Base-by-base conservation (phyloP, 2,329 filamentous ascomycete species). In the Trichoderma sp. region DNA sequence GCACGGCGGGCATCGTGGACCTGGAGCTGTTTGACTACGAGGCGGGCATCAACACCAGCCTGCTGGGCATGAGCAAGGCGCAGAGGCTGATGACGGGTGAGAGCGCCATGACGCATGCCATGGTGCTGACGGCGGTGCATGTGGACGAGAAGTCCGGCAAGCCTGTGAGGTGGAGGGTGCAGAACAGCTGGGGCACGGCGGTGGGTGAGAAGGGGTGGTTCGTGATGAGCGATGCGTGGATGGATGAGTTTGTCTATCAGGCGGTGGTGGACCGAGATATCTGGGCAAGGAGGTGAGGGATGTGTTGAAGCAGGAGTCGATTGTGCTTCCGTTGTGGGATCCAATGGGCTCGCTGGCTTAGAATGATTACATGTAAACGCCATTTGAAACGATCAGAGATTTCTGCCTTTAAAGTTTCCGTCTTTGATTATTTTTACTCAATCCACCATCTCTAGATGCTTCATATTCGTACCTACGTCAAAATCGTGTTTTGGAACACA, bases 111-210 rank as follows among this genome's bases (percentile, higher is more conserved):
- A 97, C 93, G 1, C 94, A 97, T 75, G 94, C 94, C 5, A 97
- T 97, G 94, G 92, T 96, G 0, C 80, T 97, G 71, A 97, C 93
- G 2, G 94, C 88, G 0, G 94, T 97, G 56, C 93, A 97, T 76
- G 78, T 96, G 3, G 90, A 91, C 70, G 82, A 85, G 32, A 80
- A 87, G 69, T 80, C 77, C 1, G 89, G 87, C 1, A 86, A 88
- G 78, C 84, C 88, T 2, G 86, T 93, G 1, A 83, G 93, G 55
- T 97, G 94, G 94, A 84, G 93, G 66, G 92, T 97, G 7, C 91
- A 97, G 84, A 97, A 97, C 77, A 91, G 88, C 68, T 97, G 93
- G 93, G 92, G 91, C 14, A 84, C 87, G 51, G 81, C 76, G 0
- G 86, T 85, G 0, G 94, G 94, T 0, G 87, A 89, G 14, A 88